Conservation (phyloP, 176 grass and related monocot genomes). For the Phoenix roebelenii region DNA sequence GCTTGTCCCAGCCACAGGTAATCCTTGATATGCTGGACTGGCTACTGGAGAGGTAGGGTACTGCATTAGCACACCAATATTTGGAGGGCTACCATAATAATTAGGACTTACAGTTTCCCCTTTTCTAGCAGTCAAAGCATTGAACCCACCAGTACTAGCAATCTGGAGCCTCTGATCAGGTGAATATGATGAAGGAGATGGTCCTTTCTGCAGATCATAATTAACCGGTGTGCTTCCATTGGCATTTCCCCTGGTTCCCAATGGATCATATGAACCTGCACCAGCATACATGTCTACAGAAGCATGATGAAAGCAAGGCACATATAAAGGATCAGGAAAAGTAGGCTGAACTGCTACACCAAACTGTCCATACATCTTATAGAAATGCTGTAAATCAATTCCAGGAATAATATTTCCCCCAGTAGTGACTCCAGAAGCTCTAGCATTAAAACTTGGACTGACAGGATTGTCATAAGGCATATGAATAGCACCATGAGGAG, state of each 20-base stretch:
- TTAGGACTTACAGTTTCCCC: constrained; percentile 34
- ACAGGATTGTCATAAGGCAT: constrained; percentile 42
- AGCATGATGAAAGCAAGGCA: constrained; percentile 60
- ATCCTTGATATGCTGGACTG: constrained; percentile 48
- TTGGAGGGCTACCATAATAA: constrained; percentile 40
- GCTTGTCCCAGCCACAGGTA: constrained; percentile 25
- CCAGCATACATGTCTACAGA: constrained; percentile 41
- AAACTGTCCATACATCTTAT: constrained; percentile 69
- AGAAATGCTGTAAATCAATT: constrained; percentile 55
- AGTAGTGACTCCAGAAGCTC: constrained; percentile 38
- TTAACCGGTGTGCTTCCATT: constrained; percentile 37
- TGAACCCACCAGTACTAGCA: constrained; percentile 37
- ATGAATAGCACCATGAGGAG: constrained; percentile 43
- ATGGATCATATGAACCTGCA: constrained; percentile 57
- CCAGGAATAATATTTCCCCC: constrained; percentile 35
- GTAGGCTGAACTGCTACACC: constrained; percentile 49
- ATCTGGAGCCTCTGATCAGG: constrained; percentile 49
- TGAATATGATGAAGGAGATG: constrained; percentile 24
- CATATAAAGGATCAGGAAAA: constrained; percentile 49
- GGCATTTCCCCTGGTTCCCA: constrained; percentile 41
- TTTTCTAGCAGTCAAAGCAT: constrained; percentile 36
- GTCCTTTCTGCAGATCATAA: constrained; percentile 48
- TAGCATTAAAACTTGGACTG: constrained; percentile 51
- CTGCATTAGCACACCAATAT: constrained; percentile 35
- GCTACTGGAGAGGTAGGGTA: constrained; percentile 28